Conservation (phyloP, 2,329 filamentous ascomycete genomes). For the Neopestalotiopsis clavispora region DNA sequence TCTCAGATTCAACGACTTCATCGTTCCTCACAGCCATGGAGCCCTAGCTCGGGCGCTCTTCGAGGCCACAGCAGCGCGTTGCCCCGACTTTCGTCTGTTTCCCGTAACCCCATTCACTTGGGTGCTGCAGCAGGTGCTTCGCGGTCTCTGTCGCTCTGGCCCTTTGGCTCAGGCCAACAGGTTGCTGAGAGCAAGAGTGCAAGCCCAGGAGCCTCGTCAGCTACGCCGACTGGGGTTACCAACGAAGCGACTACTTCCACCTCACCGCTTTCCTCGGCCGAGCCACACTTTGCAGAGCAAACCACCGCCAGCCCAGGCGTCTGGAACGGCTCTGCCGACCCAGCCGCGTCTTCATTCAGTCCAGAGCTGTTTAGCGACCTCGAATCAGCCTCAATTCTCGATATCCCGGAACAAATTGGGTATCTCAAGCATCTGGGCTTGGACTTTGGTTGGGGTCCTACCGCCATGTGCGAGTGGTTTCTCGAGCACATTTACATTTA, state of each 20-base stretch:
- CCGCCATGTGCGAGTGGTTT: slow-evolving; percentile 72
- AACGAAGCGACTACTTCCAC: not conserved
- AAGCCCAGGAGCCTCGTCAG: slow-evolving; percentile 20
- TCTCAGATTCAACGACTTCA: slow-evolving; percentile 20
- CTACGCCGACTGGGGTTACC: not conserved
- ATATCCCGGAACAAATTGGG: slow-evolving; percentile 77
- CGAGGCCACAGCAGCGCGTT: slow-evolving; percentile 21
- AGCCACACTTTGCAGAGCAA: not conserved
- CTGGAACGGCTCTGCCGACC: slow-evolving; percentile 18
- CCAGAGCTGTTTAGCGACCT: slow-evolving; percentile 38
- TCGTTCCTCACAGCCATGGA: slow-evolving; percentile 17
- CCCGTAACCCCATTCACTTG: slow-evolving; percentile 19
- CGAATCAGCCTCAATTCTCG: slow-evolving; percentile 51
- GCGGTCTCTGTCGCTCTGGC: slow-evolving; percentile 37
- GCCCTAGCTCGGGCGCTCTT: slow-evolving; percentile 16
- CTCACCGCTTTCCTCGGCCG: not conserved
- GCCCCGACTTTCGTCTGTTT: slow-evolving; percentile 24
- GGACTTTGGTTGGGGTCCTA: slow-evolving; percentile 85
- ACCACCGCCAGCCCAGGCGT: slow-evolving; percentile 20
- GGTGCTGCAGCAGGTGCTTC: slow-evolving; percentile 30
- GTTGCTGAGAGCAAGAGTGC: slow-evolving; percentile 20
- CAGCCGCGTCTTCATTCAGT: slow-evolving; percentile 27
- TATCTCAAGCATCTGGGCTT: slow-evolving; percentile 83
- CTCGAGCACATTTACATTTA: slow-evolving; percentile 85
- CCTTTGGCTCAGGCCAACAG: slow-evolving; percentile 32